phyloP scores from a whole-genome alignment of 257 asterid species.

The Nyctanthes arbortristis region DNA sequence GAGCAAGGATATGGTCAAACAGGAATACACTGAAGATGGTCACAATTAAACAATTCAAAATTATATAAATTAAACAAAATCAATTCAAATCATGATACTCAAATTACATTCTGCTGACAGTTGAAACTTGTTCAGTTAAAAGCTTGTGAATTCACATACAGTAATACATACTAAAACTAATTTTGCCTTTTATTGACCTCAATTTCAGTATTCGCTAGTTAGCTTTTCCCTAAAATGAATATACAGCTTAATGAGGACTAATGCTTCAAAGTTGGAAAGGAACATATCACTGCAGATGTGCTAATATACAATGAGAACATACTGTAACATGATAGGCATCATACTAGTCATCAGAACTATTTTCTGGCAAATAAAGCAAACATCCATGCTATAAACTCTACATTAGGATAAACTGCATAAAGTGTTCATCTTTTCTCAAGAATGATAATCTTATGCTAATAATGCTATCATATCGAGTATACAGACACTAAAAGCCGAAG shows the following conservation, averaged over 20 bases:
- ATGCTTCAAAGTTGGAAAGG: neutral
- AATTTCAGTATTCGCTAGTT: too few relatives aligned
- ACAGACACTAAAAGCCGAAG: neutral
- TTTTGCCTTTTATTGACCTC: too few relatives aligned
- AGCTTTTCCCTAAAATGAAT: neutral
- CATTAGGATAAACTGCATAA: neutral
- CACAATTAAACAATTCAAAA: too few relatives aligned
- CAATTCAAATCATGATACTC: too few relatives aligned
- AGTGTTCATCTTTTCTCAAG: constrained; percentile 2
- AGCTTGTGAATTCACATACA: neutral
- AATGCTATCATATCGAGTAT: neutral
- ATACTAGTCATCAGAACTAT: neutral
- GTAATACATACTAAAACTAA: too few relatives aligned
- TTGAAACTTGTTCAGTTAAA: too few relatives aligned
- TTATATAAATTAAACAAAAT: too few relatives aligned
- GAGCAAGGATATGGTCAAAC: too few relatives aligned
- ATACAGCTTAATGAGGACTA: neutral
- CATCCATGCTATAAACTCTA: neutral
- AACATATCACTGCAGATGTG: neutral
- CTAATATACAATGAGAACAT: neutral
- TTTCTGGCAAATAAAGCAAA: neutral
- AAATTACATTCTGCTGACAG: too few relatives aligned
- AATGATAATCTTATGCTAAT: neutral
- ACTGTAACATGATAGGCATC: neutral
- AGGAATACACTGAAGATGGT: too few relatives aligned